Percentiles rank a stretch among this genome's conserved stretches.
These are phyloP conservation scores for Neurospora sp. DNA, from an alignment of 495 filamentous ascomycete species.

Conservation along the genomic window DNA sequence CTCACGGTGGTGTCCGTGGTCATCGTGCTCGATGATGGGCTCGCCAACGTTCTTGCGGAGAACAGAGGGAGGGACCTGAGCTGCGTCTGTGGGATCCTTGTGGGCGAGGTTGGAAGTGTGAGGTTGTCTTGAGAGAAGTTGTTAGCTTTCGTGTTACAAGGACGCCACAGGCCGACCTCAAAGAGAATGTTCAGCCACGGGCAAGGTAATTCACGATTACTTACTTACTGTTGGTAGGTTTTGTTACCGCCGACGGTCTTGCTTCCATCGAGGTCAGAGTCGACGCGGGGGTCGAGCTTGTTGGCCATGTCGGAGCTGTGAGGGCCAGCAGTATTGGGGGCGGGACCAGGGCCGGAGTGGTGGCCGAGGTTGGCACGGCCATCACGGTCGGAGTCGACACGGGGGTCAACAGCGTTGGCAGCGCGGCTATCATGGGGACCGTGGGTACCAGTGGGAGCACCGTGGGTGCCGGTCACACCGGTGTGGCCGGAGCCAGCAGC, in stretches of 20 bases:
- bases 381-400: slow-evolving; percentile 37
- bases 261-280: slow-evolving; percentile 38
- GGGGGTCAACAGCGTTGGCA: slow-evolving; percentile 44
- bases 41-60: slow-evolving; percentile 27
- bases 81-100: slow-evolving; percentile 36
- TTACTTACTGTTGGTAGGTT: slow-evolving; percentile 36
- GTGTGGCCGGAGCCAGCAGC: slow-evolving; percentile 21
- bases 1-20: slow-evolving; percentile 22
- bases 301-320: slow-evolving; percentile 43
- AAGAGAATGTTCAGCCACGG: background rate
- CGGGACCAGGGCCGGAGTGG: slow-evolving; percentile 26
- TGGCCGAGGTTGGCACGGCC: slow-evolving; percentile 13
- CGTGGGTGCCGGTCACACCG: slow-evolving; percentile 21
- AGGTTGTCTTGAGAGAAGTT: background rate
- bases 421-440: slow-evolving; percentile 44
- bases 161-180: slow-evolving; percentile 1
- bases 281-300: slow-evolving; percentile 46
- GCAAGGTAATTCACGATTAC: slow-evolving; percentile 11
- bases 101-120: background rate
- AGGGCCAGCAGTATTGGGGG: slow-evolving; percentile 38
- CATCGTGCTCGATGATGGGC: slow-evolving; percentile 28
- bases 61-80: slow-evolving; percentile 39
- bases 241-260: slow-evolving; percentile 35
- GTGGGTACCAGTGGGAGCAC: slow-evolving; percentile 13
- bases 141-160: background rate